These are phyloP conservation scores for Chaetomium globosum DNA, from an alignment of 2,329 filamentous ascomycete species.

Conservation along the genomic window DNA sequence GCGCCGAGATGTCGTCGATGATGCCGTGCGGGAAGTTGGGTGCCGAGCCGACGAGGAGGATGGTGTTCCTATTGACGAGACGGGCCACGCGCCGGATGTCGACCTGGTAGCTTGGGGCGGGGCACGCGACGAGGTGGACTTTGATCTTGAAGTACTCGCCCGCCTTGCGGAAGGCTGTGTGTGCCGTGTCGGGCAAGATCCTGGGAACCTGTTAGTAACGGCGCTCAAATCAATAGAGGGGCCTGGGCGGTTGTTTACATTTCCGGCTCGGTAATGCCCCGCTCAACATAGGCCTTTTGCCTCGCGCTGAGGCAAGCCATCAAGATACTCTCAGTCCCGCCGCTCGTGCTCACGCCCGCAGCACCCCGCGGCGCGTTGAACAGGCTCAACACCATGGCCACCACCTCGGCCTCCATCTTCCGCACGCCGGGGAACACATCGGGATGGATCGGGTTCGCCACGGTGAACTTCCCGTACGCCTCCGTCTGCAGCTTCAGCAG, in stretches of 20 bases:
- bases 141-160: constrained; percentile 97
- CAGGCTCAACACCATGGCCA: constrained; percentile 88
- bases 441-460: constrained; percentile 94
- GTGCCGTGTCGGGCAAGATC: constrained; percentile 91
- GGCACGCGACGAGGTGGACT: constrained; percentile 83
- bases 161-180: constrained; percentile 96
- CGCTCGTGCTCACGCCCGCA: constrained; percentile 86
- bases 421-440: constrained; percentile 97
- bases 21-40: constrained; percentile 99
- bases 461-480: constrained; percentile 91
- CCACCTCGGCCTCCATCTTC: constrained; percentile 99
- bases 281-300: constrained; percentile 83
- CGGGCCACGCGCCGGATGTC: constrained; percentile 75
- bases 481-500: constrained; percentile 84
- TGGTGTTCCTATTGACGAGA: constrained; percentile 90
- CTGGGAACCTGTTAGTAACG: constrained; percentile 47
- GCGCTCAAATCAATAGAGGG: neutral
- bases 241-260: constrained; percentile 64
- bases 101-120: constrained; percentile 82
- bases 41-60: constrained; percentile 89
- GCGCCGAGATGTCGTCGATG: constrained; percentile 86
- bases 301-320: constrained; percentile 92
- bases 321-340: constrained; percentile 93
- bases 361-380: constrained; percentile 87
- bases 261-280: constrained; percentile 87